Conservation (phyloP, 257 asterid genomes). For the Petunia axillaris region DNA sequence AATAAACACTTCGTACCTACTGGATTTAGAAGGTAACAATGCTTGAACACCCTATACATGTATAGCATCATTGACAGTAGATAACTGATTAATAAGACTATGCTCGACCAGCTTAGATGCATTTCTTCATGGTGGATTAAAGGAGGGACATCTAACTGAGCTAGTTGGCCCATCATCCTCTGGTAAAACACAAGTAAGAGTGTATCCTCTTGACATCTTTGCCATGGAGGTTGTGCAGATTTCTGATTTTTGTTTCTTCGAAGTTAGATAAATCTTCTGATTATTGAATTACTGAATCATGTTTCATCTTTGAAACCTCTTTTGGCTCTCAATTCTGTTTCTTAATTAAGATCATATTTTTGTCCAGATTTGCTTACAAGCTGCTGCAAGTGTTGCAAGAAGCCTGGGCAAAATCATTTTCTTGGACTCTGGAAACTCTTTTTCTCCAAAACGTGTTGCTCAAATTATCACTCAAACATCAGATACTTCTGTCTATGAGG, state of each 20-base stretch:
- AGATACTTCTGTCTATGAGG: constrained; percentile 47
- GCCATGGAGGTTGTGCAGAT: constrained; percentile 17
- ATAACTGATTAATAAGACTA: constrained; percentile 22
- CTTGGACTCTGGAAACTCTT: constrained; percentile 83
- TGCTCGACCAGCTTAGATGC: constrained; percentile 61
- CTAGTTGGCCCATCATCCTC: constrained; percentile 91
- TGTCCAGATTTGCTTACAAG: constrained; percentile 72
- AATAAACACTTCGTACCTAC: constrained; percentile 58
- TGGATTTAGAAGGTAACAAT: constrained; percentile 68
- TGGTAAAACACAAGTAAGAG: constrained; percentile 86
- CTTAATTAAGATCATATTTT: constrained; percentile 18
- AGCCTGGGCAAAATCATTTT: constrained; percentile 60
- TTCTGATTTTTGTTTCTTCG: neutral
- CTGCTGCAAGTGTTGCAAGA: constrained; percentile 66
- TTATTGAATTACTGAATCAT: constrained; percentile 7
- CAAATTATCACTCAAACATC: constrained; percentile 55
- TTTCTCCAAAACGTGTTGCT: constrained; percentile 74
- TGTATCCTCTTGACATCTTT: neutral
- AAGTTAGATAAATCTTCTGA: constrained; percentile 15
- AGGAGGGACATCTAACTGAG: constrained; percentile 72
- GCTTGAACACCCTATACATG: neutral
- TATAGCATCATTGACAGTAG: constrained; percentile 18
- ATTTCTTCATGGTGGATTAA: constrained; percentile 77
- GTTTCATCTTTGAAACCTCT: constrained; percentile 17
- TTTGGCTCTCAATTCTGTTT: neutral